Percentiles rank a stretch among this genome's conserved stretches.
Evolutionary conservation across 257 asterid species (phyloP).

Genomic region (Lycium barbarum): DNA sequence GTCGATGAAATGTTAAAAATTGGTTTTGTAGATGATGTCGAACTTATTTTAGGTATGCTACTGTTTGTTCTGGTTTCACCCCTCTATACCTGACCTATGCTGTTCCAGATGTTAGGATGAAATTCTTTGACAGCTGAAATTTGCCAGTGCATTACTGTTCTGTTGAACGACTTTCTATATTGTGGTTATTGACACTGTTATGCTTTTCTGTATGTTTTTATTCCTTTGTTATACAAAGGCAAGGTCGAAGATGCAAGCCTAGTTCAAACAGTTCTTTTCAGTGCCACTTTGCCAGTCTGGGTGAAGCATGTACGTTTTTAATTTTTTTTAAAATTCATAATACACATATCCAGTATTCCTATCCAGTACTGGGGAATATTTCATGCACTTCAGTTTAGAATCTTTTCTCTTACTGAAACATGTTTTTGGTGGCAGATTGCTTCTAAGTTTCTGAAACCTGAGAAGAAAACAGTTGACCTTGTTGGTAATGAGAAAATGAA

Average conservation of each 20-base stretch:
- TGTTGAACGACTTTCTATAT: not conserved
- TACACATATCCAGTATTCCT: not conserved
- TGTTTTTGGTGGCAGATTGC: constrained; percentile 59
- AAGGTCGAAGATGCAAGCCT: constrained; percentile 81
- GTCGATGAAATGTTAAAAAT: constrained; percentile 99
- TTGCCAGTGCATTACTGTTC: not conserved
- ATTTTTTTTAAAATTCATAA: not conserved
- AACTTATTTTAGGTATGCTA: constrained; percentile 82
- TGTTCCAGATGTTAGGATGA: not conserved
- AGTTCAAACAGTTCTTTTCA: constrained; percentile 96
- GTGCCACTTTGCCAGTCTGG: constrained; percentile 95
- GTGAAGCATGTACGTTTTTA: constrained; percentile 65
- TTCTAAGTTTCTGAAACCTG: constrained; percentile 72
- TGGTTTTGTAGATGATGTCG: constrained; percentile 99
- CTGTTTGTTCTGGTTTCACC: constrained; percentile 11
- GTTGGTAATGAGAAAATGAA: constrained; percentile 98
- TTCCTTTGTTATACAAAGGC: constrained; percentile 46
- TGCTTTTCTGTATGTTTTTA: not conserved
- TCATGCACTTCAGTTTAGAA: not conserved
- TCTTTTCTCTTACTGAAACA: constrained; percentile 27
- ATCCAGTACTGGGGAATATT: not conserved
- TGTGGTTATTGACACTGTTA: not conserved
- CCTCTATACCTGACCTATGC: not conserved
- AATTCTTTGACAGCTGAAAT: constrained; percentile 15
- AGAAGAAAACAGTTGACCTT: constrained; percentile 86